Evolutionary conservation across 2,329 filamentous ascomycete genomes (phyloP).

Genomic region (Tolypocladium sp.): DNA sequence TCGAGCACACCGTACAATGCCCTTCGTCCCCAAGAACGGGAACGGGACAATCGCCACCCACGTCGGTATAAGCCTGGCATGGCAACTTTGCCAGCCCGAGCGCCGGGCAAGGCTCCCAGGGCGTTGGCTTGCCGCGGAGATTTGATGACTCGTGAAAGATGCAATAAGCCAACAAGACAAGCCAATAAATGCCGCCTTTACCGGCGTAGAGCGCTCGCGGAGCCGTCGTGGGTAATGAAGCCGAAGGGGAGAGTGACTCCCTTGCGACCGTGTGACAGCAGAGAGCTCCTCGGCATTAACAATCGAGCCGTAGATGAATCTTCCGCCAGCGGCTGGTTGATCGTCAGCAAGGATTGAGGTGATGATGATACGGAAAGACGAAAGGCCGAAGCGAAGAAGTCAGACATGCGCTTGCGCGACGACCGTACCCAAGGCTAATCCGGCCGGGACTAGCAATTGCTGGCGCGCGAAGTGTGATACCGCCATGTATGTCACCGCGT

Average conservation of each 20-base stretch:
- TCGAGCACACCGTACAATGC: no score
- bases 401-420: neutral
- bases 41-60: neutral
- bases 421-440: neutral
- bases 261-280: neutral
- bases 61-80: neutral
- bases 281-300: neutral
- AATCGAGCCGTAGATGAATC: neutral
- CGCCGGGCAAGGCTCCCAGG: neutral
- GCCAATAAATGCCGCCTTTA: neutral
- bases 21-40: neutral
- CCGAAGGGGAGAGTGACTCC: neutral
- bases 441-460: neutral
- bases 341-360: neutral
- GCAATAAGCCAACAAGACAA: neutral
- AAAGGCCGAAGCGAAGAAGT: neutral
- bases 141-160: neutral
- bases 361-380: neutral
- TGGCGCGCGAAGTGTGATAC: neutral
- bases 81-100: neutral
- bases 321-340: neutral
- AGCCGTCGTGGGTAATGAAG: neutral
- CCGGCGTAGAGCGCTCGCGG: neutral
- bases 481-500: neutral
- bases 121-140: neutral